Evolutionary conservation across 805 yeast genomes (phyloP).

Genomic region (Cyberlindnera xylosilytica): DNA sequence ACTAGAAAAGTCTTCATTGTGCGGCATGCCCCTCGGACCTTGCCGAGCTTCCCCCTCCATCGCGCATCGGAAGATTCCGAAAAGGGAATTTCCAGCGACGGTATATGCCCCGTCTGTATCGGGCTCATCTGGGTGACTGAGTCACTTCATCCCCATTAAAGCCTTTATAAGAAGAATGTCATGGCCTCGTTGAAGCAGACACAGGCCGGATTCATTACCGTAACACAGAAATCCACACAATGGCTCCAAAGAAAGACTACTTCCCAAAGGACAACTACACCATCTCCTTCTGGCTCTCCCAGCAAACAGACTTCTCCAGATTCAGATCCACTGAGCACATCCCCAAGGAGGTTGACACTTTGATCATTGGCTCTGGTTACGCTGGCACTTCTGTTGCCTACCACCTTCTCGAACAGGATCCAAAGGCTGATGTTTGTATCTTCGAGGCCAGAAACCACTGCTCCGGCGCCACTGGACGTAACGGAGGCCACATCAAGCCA

Average conservation of each 20-base stretch:
- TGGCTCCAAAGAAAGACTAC: background rate
- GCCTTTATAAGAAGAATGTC: no score
- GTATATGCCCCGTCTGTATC: no score
- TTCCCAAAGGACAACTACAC: constrained; percentile 21
- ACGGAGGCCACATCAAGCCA: constrained; percentile 49
- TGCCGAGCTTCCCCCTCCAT: no score
- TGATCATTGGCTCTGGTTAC: constrained; percentile 45
- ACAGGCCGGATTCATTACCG: no score
- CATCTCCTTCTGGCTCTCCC: constrained; percentile 19
- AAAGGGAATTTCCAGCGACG: no score
- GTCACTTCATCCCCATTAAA: no score
- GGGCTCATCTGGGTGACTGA: no score
- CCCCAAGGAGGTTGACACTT: constrained; percentile 36
- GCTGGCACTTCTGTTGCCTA: constrained; percentile 42
- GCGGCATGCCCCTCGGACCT: no score
- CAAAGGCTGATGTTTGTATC: constrained; percentile 26
- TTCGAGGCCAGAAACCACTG: constrained; percentile 41
- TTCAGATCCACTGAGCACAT: constrained; percentile 21
- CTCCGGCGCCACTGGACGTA: constrained; percentile 46
- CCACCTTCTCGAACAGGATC: constrained; percentile 30
- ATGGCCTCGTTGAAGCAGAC: no score
- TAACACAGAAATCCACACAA: no score
- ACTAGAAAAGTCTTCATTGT: no score
- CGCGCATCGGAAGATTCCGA: no score
- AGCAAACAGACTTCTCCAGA: constrained; percentile 17